These are phyloP conservation scores for Cardamine chenopodiifolia DNA, from an alignment of 345 rosid species.

Conservation along the genomic window DNA sequence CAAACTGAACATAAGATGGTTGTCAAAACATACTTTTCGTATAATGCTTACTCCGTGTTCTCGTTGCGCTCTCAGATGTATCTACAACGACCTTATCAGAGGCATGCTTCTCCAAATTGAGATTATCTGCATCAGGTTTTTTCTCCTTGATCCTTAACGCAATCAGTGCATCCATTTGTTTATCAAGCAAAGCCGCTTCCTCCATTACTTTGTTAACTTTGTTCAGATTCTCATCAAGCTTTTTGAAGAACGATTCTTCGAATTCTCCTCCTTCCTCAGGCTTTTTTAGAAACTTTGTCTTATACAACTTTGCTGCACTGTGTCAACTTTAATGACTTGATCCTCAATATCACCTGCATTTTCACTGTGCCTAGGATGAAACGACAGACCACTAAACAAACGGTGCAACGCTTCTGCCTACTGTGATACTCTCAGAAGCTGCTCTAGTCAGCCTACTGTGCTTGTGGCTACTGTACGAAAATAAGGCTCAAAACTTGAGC, in stretches of 20 bases:
- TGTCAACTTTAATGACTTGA: conserved; percentile 55
- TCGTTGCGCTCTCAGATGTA: not conserved
- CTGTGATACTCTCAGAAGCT: conserved; percentile 40
- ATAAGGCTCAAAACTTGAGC: too few species aligned
- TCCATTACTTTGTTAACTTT: conserved; percentile 57
- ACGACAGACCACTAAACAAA: conserved; percentile 52
- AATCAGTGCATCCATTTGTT: conserved; percentile 67
- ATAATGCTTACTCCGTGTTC: conserved; percentile 36
- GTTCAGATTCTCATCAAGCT: conserved; percentile 71
- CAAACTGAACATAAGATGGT: conserved; percentile 14
- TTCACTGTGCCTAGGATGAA: conserved; percentile 18
- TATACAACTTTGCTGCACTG: conserved; percentile 43
- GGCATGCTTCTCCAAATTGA: conserved; percentile 30
- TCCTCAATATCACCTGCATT: conserved; percentile 53
- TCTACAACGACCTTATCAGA: conserved; percentile 22
- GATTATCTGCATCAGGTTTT: conserved; percentile 32
- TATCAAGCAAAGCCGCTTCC: conserved; percentile 57
- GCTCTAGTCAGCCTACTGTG: conserved; percentile 40
- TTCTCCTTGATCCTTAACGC: conserved; percentile 59
- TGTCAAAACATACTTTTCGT: not conserved
- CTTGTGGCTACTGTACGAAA: too few species aligned
- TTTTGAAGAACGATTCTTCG: conserved; percentile 56
- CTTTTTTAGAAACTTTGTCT: conserved; percentile 49
- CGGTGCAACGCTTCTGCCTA: conserved; percentile 45
- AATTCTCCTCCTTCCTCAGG: conserved; percentile 53